Evolutionary conservation across 192 early-diverging fungal species (phyloP), one percentile per base, ranked within the genome.

Genomic region (Entomortierella beljakovae): DNA sequence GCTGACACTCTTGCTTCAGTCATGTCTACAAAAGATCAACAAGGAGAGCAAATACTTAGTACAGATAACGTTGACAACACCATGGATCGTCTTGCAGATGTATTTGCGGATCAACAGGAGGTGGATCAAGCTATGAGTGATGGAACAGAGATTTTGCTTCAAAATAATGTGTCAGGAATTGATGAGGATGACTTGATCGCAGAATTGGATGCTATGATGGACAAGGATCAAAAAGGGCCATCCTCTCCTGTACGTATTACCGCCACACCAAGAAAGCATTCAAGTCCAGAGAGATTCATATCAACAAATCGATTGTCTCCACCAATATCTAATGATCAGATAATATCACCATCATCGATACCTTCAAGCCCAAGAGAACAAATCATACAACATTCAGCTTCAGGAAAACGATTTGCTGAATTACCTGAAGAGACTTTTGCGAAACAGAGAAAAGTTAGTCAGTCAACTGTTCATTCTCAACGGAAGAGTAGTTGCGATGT

Each of bases 71-170:
- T 93, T 8, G 87, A 90, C n/a, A 63, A 71, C 22, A 85, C 87
- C 22, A 90, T 91, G 86, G 88, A 89, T 50, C 84, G 72, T 20
- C 52, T 93, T 23, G 80, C 85, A 28, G 90, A 91, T 22, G 70
- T 80, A 0, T 80, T 92, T 40, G 86, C 87, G 22, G 89, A 89
- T 60, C 89, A 92, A 31, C 58, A 81, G 25, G 87, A 91, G 60
- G 85, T 91, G 25, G 90, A 93, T 16, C 64, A 85, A 28, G 88
- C 88, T 0, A 81, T 92, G 56, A 73, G 59, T 18, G 37, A 51
- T 6, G 82, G 84, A 10, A 70, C 80, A n/a, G 62, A 74, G 0
- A 43, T 58, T 15, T 52, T 84, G 16, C 25, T 71, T 6, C 71
- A 64, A 32, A 49, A 32, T 23, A 57, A 32, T 38, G 28, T 37